Evolutionary conservation across 805 yeast species (phyloP).

Genomic region (Sugiyamaella chiloensis): DNA sequence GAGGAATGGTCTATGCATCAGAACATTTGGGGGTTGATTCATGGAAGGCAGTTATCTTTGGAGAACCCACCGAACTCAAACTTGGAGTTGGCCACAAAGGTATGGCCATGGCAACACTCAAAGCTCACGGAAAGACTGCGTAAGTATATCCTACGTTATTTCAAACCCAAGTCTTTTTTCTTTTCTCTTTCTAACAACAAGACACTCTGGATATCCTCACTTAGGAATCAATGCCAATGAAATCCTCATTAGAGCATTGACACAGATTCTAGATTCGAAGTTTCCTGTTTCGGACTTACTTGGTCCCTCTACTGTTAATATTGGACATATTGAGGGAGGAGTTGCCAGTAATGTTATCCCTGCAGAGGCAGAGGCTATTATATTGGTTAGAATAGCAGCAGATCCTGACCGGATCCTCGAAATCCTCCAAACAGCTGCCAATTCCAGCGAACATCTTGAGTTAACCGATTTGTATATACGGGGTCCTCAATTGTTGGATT

Average conservation of each 20-base stretch:
- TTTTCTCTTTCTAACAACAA: neutral
- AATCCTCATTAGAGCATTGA: constrained; percentile 49
- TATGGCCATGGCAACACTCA: constrained; percentile 39
- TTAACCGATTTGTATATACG: constrained; percentile 24
- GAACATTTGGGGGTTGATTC: constrained; percentile 37
- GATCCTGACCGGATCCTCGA: constrained; percentile 39
- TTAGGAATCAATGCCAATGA: constrained; percentile 62
- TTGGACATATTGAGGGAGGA: constrained; percentile 58
- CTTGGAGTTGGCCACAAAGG: constrained; percentile 73
- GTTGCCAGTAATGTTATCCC: constrained; percentile 62
- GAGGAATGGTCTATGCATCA: constrained; percentile 54
- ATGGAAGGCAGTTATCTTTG: constrained; percentile 65
- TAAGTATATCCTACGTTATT: constrained; percentile 2
- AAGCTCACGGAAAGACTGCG: constrained; percentile 54
- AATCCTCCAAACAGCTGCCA: constrained; percentile 38
- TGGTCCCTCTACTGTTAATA: constrained; percentile 61
- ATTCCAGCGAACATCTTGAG: constrained; percentile 24
- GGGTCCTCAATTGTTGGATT: constrained; percentile 50
- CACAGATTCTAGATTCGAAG: constrained; percentile 41
- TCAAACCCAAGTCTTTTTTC: neutral
- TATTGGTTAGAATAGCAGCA: constrained; percentile 54
- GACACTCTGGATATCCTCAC: constrained; percentile 68
- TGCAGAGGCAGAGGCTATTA: constrained; percentile 49
- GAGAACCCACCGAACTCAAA: constrained; percentile 72
- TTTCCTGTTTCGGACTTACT: constrained; percentile 52